These are phyloP conservation scores for Cercophora scortea DNA, from an alignment of 495 filamentous ascomycete species.

Conservation along the genomic window DNA sequence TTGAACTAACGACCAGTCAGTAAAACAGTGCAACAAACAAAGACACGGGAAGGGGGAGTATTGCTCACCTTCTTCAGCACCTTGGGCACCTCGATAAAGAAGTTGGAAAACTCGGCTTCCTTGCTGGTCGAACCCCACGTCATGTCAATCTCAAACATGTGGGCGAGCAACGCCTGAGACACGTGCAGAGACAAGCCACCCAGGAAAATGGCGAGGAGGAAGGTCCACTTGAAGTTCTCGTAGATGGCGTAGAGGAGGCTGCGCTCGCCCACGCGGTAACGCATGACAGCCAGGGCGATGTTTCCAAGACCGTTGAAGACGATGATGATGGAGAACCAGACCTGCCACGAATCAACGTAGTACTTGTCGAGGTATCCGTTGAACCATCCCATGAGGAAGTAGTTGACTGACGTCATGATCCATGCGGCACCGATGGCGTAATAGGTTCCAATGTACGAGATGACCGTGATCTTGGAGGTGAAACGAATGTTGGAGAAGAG, in stretches of 20 bases:
- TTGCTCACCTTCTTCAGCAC: slow-evolving; percentile 51
- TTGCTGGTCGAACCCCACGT: slow-evolving; percentile 65
- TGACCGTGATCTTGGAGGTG: slow-evolving; percentile 70
- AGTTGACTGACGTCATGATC: slow-evolving; percentile 71
- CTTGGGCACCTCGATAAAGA: slow-evolving; percentile 74
- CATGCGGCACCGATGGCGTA: slow-evolving; percentile 75
- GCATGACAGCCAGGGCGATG: slow-evolving; percentile 56
- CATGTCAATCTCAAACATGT: slow-evolving; percentile 70
- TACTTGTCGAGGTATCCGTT: slow-evolving; percentile 67
- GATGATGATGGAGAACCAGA: slow-evolving; percentile 66
- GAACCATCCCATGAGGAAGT: slow-evolving; percentile 71
- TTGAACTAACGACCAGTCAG: slow-evolving; percentile 45
- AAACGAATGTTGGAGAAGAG: slow-evolving; percentile 65
- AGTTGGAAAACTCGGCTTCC: slow-evolving; percentile 66
- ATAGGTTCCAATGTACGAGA: slow-evolving; percentile 83
- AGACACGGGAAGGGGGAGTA: not conserved
- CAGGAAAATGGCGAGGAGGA: slow-evolving; percentile 61
- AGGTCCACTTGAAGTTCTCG: slow-evolving; percentile 68
- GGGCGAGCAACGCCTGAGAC: slow-evolving; percentile 56
- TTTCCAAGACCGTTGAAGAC: slow-evolving; percentile 66
- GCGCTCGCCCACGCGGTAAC: slow-evolving; percentile 57
- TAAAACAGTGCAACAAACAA: not conserved
- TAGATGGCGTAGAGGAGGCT: slow-evolving; percentile 46
- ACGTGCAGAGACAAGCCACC: slow-evolving; percentile 65
- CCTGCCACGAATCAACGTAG: slow-evolving; percentile 69